Conservation (phyloP, 2,329 filamentous ascomycete genomes). For the Macrophomina phaseolina region DNA sequence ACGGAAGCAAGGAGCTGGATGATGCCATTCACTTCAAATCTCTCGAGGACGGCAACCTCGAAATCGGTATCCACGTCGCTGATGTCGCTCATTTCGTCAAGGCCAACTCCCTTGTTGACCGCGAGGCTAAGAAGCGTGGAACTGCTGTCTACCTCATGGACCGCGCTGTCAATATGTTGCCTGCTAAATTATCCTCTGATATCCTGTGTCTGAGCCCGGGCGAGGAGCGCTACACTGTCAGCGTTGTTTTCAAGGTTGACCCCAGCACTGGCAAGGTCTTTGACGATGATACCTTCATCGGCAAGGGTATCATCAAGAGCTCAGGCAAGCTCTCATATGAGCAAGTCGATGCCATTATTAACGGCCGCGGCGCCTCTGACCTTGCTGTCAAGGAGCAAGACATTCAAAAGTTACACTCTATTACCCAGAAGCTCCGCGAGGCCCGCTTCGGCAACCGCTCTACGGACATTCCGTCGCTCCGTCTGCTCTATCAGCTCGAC, state of each 20-base stretch:
- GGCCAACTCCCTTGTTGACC: constrained; percentile 90
- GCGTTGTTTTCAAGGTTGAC: constrained; percentile 91
- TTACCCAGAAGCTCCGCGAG: constrained; percentile 91
- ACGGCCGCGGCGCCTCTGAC: constrained; percentile 64
- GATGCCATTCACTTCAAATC: constrained; percentile 92
- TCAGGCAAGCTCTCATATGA: constrained; percentile 82
- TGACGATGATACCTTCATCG: constrained; percentile 91
- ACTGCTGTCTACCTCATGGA: constrained; percentile 96
- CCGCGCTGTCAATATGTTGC: constrained; percentile 84
- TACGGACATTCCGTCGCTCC: constrained; percentile 80
- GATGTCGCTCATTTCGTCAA: constrained; percentile 98
- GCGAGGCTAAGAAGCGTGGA: constrained; percentile 96
- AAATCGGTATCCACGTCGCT: constrained; percentile 93
- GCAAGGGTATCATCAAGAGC: constrained; percentile 93
- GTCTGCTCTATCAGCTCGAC: constrained; percentile 90
- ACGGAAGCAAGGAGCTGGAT: constrained; percentile 84
- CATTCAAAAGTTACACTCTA: constrained; percentile 77
- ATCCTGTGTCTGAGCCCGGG: constrained; percentile 85
- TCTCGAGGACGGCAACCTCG: constrained; percentile 81
- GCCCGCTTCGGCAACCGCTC: constrained; percentile 80
- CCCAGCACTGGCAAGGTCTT: constrained; percentile 76
- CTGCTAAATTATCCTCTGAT: constrained; percentile 81
- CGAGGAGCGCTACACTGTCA: constrained; percentile 90
- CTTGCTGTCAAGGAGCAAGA: constrained; percentile 74
- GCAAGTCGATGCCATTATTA: constrained; percentile 83